These are phyloP conservation scores for Akanthomyces lecanii DNA, from an alignment of 2,329 filamentous ascomycete genomes.

Conservation along the genomic window DNA sequence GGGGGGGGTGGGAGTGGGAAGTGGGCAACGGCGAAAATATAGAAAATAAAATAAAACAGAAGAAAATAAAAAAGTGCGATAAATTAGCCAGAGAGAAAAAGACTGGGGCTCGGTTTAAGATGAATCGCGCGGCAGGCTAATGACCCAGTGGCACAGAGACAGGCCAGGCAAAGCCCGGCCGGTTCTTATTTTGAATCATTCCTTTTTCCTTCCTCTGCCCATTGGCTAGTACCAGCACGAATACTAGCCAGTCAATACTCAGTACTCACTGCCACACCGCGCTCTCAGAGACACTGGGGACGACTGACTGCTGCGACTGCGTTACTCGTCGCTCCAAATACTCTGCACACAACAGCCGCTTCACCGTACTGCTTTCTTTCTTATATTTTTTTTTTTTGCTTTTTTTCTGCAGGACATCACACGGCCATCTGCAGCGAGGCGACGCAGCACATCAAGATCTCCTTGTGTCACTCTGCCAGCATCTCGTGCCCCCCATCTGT, in stretches of 20 bases:
- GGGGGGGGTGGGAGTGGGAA: not conserved
- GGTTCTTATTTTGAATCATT: too few relatives aligned
- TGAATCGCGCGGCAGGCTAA: constrained; percentile 6
- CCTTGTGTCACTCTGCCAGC: not conserved
- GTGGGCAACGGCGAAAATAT: not conserved
- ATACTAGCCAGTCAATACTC: too few relatives aligned
- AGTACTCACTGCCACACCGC: too few relatives aligned
- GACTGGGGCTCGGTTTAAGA: constrained; percentile 1
- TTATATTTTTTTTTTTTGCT: not conserved
- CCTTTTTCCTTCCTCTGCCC: too few relatives aligned
- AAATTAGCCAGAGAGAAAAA: not conserved
- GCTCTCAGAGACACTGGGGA: too few relatives aligned
- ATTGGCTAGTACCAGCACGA: too few relatives aligned
- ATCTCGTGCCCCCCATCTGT: not conserved
- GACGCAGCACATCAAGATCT: constrained; percentile 4
- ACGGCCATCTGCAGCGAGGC: not conserved
- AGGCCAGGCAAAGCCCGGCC: too few relatives aligned
- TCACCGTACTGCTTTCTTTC: not conserved
- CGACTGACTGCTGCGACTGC: too few relatives aligned
- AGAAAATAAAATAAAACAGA: not conserved
- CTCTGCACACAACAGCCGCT: too few relatives aligned
- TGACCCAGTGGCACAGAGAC: too few relatives aligned
- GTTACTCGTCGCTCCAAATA: too few relatives aligned
- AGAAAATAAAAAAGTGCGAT: not conserved
- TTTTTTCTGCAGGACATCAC: not conserved